These are phyloP conservation scores for Aspergillus sclerotiicarbonarius DNA, from an alignment of 495 filamentous ascomycete species.

Conservation along the genomic window DNA sequence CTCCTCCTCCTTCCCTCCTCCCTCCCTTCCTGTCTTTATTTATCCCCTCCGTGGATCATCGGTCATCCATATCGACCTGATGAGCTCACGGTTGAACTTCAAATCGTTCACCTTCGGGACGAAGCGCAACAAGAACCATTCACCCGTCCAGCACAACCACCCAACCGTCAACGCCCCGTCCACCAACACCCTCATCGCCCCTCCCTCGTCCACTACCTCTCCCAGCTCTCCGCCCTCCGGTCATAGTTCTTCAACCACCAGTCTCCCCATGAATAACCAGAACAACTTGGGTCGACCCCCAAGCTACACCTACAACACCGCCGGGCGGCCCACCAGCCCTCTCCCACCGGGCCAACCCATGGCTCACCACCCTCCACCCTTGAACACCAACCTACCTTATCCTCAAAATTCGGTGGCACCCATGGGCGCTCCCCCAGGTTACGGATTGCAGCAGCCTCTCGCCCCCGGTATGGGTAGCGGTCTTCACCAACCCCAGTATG, in stretches of 20 bases:
- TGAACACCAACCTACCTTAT: slow-evolving; percentile 63
- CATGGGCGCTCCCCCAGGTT: slow-evolving; percentile 51
- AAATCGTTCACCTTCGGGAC: slow-evolving; percentile 46
- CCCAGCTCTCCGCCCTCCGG: slow-evolving; percentile 39
- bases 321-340: slow-evolving; percentile 57
- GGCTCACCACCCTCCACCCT: slow-evolving; percentile 67
- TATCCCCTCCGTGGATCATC: slow-evolving; percentile 16
- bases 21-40: slow-evolving; percentile 13
- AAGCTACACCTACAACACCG: slow-evolving; percentile 67
- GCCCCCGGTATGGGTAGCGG: slow-evolving; percentile 42
- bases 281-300: slow-evolving; percentile 59
- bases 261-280: slow-evolving; percentile 52
- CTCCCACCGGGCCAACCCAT: slow-evolving; percentile 60
- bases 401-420: slow-evolving; percentile 51
- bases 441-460: slow-evolving; percentile 47
- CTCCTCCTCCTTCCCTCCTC: slow-evolving; percentile 11
- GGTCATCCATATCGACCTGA: slow-evolving; percentile 44
- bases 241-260: slow-evolving; percentile 49
- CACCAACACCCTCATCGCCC: slow-evolving; percentile 26
- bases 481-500: slow-evolving; percentile 44
- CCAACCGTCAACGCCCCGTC: slow-evolving; percentile 17
- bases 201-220: slow-evolving; percentile 36
- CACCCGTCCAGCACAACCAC: slow-evolving; percentile 16
- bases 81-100: slow-evolving; percentile 54
- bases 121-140: slow-evolving; percentile 44